Evolutionary conservation across 2,329 filamentous ascomycete species (phyloP).

Genomic region (Xylariales sp.): DNA sequence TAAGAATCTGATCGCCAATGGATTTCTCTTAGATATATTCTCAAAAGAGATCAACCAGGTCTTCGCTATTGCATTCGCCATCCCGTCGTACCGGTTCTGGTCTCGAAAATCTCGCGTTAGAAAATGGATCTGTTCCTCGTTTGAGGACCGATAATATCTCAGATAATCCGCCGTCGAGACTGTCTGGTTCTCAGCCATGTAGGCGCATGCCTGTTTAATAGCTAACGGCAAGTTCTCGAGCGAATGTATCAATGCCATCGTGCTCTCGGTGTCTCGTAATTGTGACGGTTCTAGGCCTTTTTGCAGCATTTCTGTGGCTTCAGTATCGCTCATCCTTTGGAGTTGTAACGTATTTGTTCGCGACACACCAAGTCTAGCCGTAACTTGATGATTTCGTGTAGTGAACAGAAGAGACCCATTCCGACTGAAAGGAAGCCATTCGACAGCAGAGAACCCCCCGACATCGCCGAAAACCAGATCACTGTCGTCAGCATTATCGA

Average conservation of each 20-base stretch:
- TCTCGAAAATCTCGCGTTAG: constrained; percentile 27
- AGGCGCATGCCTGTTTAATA: background rate
- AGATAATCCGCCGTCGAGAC: constrained; percentile 22
- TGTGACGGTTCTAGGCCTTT: constrained; percentile 2
- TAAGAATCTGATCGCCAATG: constrained; percentile 22
- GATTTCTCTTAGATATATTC: constrained; percentile 18
- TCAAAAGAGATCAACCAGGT: constrained; percentile 31
- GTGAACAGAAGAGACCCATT: constrained; percentile 27
- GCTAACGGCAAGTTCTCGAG: constrained; percentile 12
- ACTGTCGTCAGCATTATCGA: constrained; percentile 39
- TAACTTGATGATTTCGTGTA: constrained; percentile 14
- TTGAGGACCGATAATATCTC: constrained; percentile 13
- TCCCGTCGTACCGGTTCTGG: constrained; percentile 16
- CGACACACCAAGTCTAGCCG: constrained; percentile 3
- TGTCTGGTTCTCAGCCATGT: constrained; percentile 23
- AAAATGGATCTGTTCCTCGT: constrained; percentile 15
- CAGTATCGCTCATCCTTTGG: background rate
- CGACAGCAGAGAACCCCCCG: background rate
- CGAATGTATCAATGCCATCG: constrained; percentile 20
- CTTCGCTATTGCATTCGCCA: constrained; percentile 21
- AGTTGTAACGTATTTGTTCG: constrained; percentile 7
- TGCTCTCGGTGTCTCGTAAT: constrained; percentile 3
- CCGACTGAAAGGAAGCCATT: constrained; percentile 24
- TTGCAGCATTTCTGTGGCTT: background rate
- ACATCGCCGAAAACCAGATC: constrained; percentile 18